Conservation (phyloP, 805 yeast genomes). For the Danielia reshetovae region DNA sequence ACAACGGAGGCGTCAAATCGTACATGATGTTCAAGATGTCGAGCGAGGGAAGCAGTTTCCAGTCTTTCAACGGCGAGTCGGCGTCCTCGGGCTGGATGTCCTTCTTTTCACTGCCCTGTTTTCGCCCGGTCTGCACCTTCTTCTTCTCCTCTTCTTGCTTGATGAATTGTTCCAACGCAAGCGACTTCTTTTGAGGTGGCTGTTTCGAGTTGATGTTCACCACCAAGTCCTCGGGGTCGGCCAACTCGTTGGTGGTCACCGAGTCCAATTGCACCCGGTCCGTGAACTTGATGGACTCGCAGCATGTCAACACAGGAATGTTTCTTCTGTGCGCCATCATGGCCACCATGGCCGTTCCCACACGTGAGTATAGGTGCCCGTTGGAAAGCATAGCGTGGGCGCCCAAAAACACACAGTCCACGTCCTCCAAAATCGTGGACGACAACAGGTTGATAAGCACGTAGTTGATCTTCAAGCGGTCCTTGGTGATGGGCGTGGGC, state of each 20-base stretch:
- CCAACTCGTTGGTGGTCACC: slow-evolving; percentile 90
- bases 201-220: slow-evolving; percentile 44
- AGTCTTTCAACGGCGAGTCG: slow-evolving; percentile 49
- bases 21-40: slow-evolving; percentile 82
- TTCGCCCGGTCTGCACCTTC: slow-evolving; percentile 29
- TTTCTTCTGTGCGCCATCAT: slow-evolving; percentile 85
- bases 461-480: slow-evolving; percentile 73
- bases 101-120: slow-evolving; percentile 19
- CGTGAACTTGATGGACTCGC: slow-evolving; percentile 91
- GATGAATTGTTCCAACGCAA: slow-evolving; percentile 62
- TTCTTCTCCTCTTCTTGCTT: slow-evolving; percentile 35
- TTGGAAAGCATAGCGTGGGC: slow-evolving; percentile 97
- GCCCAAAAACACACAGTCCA: slow-evolving; percentile 88
- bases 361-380: slow-evolving; percentile 88
- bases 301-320: slow-evolving; percentile 91
- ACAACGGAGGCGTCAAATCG: slow-evolving; percentile 91
- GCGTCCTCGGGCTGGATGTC: slow-evolving; percentile 16
- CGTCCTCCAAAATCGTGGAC: slow-evolving; percentile 71
- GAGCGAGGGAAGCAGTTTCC: slow-evolving; percentile 61
- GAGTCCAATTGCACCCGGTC: slow-evolving; percentile 95
- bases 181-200: slow-evolving; percentile 54
- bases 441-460: slow-evolving; percentile 75
- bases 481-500: slow-evolving; percentile 30
- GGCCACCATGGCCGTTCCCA: slow-evolving; percentile 91
- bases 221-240: slow-evolving; percentile 71